Conservation (phyloP, 148 eudicot genomes). For the Camellia sinensis region DNA sequence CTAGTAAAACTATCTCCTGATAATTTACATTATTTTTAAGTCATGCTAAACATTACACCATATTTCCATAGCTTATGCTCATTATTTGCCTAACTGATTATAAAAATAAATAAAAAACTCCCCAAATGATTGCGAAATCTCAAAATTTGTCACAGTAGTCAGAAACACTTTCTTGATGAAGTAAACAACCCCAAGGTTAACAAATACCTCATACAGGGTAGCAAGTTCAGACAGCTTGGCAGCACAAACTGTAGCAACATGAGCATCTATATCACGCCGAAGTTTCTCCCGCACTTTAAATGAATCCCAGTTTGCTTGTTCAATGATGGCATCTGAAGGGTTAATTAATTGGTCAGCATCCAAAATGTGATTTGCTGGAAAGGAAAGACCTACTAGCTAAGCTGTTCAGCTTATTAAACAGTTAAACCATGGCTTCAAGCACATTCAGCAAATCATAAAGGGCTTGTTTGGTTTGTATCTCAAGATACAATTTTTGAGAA, state of each 20-base stretch:
- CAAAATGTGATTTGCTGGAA: not conserved
- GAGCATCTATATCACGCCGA: constrained; percentile 63
- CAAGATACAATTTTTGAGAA: no score
- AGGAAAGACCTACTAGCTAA: not conserved
- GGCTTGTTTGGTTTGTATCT: no score
- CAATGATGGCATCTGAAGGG: constrained; percentile 54
- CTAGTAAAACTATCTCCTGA: not conserved
- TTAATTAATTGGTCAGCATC: constrained; percentile 8
- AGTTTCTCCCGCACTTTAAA: constrained; percentile 70
- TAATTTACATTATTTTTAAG: no score
- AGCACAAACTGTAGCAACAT: constrained; percentile 54
- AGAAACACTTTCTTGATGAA: not conserved
- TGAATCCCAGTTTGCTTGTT: constrained; percentile 75
- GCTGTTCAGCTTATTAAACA: not conserved
- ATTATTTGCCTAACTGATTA: not conserved
- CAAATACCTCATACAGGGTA: constrained; percentile 61
- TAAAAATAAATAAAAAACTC: not conserved
- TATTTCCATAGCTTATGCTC: not conserved
- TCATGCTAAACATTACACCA: not conserved
- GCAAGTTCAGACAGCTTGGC: constrained; percentile 71
- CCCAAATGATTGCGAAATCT: not conserved
- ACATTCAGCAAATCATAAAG: not conserved
- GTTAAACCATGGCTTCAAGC: not conserved
- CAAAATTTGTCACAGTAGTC: not conserved
- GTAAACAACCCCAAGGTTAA: not conserved